A percentile compares a stretch with the other conserved stretches of the same genome.
Evolutionary conservation across 345 rosid genomes (phyloP).

Genomic region (rapeseed (Brassica napus)): DNA sequence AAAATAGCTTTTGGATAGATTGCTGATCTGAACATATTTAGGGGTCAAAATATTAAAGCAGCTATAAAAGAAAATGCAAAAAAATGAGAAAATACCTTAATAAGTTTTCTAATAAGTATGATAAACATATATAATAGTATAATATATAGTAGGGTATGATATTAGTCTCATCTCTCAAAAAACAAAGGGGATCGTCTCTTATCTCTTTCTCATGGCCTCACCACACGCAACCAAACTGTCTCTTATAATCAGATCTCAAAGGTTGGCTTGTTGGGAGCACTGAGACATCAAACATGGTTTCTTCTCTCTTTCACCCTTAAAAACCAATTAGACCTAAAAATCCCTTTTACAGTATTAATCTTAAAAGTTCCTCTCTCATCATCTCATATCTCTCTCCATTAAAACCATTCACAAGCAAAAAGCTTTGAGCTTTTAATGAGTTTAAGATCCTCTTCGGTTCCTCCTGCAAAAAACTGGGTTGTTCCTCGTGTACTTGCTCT

Average conservation of each 20-base stretch:
- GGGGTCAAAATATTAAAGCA: background rate
- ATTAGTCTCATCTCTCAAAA: conserved; percentile 37
- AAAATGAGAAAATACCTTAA: too few species aligned
- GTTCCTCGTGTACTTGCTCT: conserved; percentile 34
- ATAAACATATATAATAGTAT: background rate
- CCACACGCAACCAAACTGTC: conserved; percentile 90
- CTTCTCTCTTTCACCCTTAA: conserved; percentile 12
- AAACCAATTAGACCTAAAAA: conserved; percentile 17
- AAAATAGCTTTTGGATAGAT: background rate
- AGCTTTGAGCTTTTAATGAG: conserved; percentile 38
- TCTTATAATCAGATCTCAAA: conserved; percentile 66
- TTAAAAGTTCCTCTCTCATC: conserved; percentile 2
- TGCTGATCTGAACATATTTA: background rate
- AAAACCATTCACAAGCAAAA: conserved; percentile 35
- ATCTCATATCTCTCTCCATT: conserved; percentile 21
- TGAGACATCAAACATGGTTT: conserved; percentile 57
- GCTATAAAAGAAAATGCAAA: background rate
- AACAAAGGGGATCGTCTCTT: conserved; percentile 24
- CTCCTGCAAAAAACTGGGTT: conserved; percentile 25
- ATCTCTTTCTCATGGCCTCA: background rate
- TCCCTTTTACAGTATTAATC: conserved; percentile 28
- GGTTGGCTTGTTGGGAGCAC: conserved; percentile 70
- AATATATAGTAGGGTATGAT: conserved; percentile 22
- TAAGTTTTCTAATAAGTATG: background rate
- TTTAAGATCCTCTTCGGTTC: conserved; percentile 27